Evolutionary conservation across 805 yeast genomes (phyloP).

Genomic region (Komagataella populi): DNA sequence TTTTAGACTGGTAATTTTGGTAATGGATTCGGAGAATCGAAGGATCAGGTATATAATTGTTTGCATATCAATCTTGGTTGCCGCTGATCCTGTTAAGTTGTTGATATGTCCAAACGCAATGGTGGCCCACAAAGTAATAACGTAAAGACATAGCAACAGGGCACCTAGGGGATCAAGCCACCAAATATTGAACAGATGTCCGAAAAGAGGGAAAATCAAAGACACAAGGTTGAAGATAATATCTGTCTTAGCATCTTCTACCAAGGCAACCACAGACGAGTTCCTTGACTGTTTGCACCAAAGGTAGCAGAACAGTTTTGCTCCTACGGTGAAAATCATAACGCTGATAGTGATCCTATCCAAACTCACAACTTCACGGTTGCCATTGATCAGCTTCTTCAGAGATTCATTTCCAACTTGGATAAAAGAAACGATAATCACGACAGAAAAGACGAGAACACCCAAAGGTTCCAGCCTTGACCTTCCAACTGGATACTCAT

Average conservation of each 20-base stretch:
- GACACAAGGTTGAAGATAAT: conserved; percentile 62
- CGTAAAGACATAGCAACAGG: conserved; percentile 42
- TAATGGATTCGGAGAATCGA: conserved; percentile 56
- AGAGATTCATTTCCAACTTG: conserved; percentile 61
- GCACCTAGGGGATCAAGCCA: conserved; percentile 76
- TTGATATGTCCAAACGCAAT: conserved; percentile 62
- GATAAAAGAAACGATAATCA: conserved; percentile 57
- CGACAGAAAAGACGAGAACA: conserved; percentile 55
- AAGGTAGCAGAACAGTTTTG: conserved; percentile 46
- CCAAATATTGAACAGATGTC: conserved; percentile 38
- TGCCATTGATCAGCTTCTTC: conserved; percentile 25
- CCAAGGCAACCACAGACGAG: conserved; percentile 62
- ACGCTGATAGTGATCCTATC: conserved; percentile 37
- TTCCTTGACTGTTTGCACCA: conserved; percentile 51
- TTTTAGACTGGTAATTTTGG: conserved; percentile 49
- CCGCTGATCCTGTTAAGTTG: conserved; percentile 64
- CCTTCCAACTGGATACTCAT: conserved; percentile 55
- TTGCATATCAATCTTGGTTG: conserved; percentile 46
- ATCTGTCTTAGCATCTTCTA: conserved; percentile 75
- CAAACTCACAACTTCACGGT: conserved; percentile 29
- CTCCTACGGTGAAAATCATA: conserved; percentile 49
- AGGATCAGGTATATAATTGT: conserved; percentile 53
- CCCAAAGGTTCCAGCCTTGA: conserved; percentile 69
- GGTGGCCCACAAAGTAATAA: conserved; percentile 47
- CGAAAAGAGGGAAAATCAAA: conserved; percentile 53